Evolutionary conservation across 2,329 filamentous ascomycete genomes (phyloP), one percentile per base, ranked within the genome.

Genomic region (Pyricularia grisea): DNA sequence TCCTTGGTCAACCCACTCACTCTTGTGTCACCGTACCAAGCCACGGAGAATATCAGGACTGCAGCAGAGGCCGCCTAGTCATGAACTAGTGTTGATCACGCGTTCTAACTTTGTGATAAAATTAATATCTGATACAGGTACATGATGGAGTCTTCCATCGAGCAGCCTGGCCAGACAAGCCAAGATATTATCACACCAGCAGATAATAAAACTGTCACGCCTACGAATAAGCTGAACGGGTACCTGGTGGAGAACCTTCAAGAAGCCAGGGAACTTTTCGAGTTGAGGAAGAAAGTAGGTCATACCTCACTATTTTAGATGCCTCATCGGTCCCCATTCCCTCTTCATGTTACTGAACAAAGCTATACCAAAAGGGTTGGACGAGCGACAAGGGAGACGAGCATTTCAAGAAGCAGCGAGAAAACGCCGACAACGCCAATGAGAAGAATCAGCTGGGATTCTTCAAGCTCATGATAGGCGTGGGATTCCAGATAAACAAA

Each of bases 401-500:
- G 0, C 78, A 76, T 70, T 86, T 85, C 73, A 65, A 76, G 65
- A 75, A 73, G 3, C 81, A 83, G 71, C 78, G 80, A 58, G 42
- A 74, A 3, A 71, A 69, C 1, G 77, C 81, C 12, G 82, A 70
- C 5, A 71, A 74, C 5, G 68, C 60, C 3, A 71, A 71, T 11
- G 55, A 70, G 4, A 71, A 74, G 5, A 69, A 55, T 2, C 71
- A 71, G 7, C 36, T 25, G 0, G 71, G 68, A 64, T 82, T 84
- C 71, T 83, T 77, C 72, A 68, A 69, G 0, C 74, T 84, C 74
- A 85, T 84, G 82, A 71, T 73, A 58, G 67, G 69, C 1, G 82
- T 86, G 50, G 82, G 74, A 1, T n/a, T 74, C 2, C 79, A 85
- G 67, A 73, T 87, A 27, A 72, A 85, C 10, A 11, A 42, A 0